These are phyloP conservation scores for Spinacia oleracea DNA, from an alignment of 179 eudicot species.

Conservation along the genomic window DNA sequence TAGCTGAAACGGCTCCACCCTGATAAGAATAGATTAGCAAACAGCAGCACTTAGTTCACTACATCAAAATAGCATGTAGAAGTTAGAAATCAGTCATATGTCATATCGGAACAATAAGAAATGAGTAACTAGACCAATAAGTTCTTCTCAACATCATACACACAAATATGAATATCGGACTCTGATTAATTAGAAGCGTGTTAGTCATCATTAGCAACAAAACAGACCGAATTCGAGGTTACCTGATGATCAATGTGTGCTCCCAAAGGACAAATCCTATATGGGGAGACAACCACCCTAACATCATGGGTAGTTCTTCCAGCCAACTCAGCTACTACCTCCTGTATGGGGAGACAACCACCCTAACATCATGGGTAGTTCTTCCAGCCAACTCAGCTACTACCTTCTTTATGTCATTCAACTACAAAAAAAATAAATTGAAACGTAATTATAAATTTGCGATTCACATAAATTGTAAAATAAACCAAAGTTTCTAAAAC, in stretches of 20 bases:
- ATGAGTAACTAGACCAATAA: neutral
- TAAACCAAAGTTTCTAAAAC: neutral
- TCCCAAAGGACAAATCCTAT: conserved; percentile 97
- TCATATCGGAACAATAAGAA: too few relatives aligned
- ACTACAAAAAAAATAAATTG: conserved; percentile 40
- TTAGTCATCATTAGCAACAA: neutral
- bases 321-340: conserved; percentile 75
- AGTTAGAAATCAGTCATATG: too few relatives aligned
- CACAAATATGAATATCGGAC: neutral
- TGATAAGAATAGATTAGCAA: conserved; percentile 31
- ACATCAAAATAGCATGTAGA: too few relatives aligned
- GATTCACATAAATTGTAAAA: neutral
- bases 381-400: conserved; percentile 71
- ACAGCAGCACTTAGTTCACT: conserved; percentile 8
- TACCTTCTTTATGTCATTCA: conserved; percentile 51
- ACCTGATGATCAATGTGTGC: conserved; percentile 99
- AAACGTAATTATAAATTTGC: neutral
- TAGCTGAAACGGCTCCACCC: conserved; percentile 98
- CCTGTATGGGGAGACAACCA: conserved; percentile 91
- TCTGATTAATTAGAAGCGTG: neutral
- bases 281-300: conserved; percentile 82
- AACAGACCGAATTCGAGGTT: conserved; percentile 12
- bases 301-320: conserved; percentile 58
- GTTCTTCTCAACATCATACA: conserved; percentile 1
- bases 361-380: conserved; percentile 57